Evolutionary conservation across 805 yeast genomes (phyloP), one percentile per base, ranked within the genome.

Genomic region (Candida railenensis): DNA sequence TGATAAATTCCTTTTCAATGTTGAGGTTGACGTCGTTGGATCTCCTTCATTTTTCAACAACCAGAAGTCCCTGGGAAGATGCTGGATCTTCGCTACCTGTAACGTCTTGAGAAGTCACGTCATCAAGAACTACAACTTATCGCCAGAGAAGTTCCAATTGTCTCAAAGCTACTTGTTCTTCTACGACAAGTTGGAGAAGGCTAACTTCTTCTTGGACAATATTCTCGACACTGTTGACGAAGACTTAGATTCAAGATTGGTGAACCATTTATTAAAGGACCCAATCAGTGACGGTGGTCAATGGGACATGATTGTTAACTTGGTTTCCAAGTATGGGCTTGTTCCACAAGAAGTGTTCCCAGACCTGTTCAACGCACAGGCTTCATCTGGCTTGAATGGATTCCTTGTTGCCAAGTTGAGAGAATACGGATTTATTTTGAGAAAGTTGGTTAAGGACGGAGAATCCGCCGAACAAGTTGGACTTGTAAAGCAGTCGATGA

Each of bases 281-380:
- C 95, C 96, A 20, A 81, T 83, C 39, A 63, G 77, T 48, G 96
- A 89, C 59, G 96, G 96, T 55, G 96, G 96, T 44, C 96, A 89
- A 66, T 88, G 86, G 76, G 83, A 86, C 53, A 85, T 89, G 94
- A 80, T 87, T 61, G 73, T 83, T 42, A 87, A 88, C 65, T 62
- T 89, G 47, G 78, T 88, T 43, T 81, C 82, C 51, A 89, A 89
- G 65, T 89, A 89, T 56, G 96, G 96, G 22, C 60, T 86, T 44
- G 87, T 89, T 44, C 96, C 96, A 34, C 74, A 83, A 58, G 80
- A 77, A 52, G 63, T 80, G 15, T 89, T 77, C 67, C 91, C 92
- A 9, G 96, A 89, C 62, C 73, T 81, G 46, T 75, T 75, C 14
- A 79, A 78, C 44, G 72, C 81, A 22, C 78, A 81, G 37, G 71